A percentile compares a stretch with the other conserved stretches of the same genome.
Conservation (phyloP, 768 basidiomycete species). For the Lactarius indigo region DNA sequence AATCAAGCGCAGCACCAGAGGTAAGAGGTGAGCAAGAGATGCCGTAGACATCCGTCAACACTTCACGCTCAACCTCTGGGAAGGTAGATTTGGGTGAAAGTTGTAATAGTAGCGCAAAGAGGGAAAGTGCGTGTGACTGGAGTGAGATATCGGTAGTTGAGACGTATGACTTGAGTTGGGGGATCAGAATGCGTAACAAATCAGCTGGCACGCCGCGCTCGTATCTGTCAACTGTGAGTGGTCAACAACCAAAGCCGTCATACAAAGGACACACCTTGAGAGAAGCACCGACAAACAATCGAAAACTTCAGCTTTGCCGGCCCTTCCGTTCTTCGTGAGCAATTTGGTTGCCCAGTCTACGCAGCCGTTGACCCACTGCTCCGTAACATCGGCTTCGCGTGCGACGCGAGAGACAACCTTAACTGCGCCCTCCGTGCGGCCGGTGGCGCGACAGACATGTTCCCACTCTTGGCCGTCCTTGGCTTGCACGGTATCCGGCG, state of each 20-base stretch:
- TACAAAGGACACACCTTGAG: conserved; percentile 45
- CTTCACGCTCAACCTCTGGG: conserved; percentile 70
- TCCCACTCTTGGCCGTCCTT: conserved; percentile 80
- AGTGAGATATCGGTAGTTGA: conserved; percentile 73
- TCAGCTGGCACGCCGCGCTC: conserved; percentile 47
- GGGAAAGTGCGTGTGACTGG: conserved; percentile 65
- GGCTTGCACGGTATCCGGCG: conserved; percentile 62
- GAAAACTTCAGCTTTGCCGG: conserved; percentile 79
- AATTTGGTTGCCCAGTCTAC: conserved; percentile 74
- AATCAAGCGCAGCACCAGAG: conserved; percentile 73
- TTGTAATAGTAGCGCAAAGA: conserved; percentile 65
- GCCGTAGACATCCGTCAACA: conserved; percentile 60
- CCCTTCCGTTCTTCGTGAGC: conserved; percentile 72
- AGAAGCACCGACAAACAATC: conserved; percentile 69
- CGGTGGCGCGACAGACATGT: conserved; percentile 63
- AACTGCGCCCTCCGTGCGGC: conserved; percentile 72
- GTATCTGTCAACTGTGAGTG: conserved; percentile 40
- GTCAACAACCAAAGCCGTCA: conserved; percentile 35
- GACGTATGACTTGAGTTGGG: conserved; percentile 74
- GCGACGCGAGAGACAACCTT: conserved; percentile 84
- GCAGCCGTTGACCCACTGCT: conserved; percentile 78
- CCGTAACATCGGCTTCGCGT: conserved; percentile 61
- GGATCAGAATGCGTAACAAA: conserved; percentile 60
- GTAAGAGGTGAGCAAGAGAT: conserved; percentile 79
- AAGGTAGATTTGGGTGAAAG: conserved; percentile 64